Conservation (phyloP, 768 basidiomycete genomes). For the Plicaturopsis crispa region DNA sequence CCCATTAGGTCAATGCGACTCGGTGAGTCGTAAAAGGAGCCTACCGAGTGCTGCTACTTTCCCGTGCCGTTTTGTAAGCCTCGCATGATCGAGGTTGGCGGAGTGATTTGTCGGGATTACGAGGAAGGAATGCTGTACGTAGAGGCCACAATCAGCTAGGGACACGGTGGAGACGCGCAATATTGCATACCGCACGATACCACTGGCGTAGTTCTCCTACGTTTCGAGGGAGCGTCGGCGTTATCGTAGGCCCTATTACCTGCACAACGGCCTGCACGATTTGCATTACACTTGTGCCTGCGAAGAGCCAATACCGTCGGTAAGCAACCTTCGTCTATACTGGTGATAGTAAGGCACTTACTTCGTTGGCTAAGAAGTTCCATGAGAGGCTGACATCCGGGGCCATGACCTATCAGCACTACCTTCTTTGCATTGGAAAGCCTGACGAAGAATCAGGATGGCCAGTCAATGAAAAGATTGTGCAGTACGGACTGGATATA, state of each 20-base stretch:
- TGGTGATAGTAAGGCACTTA: slow-evolving; percentile 23
- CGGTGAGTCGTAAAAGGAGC: slow-evolving; percentile 10
- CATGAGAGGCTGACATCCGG: slow-evolving; percentile 71
- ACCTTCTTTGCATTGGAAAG: slow-evolving; percentile 67
- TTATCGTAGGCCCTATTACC: slow-evolving; percentile 59
- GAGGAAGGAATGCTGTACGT: slow-evolving; percentile 62
- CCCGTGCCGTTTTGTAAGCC: slow-evolving; percentile 54
- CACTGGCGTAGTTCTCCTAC: slow-evolving; percentile 53
- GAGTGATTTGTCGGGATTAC: slow-evolving; percentile 61
- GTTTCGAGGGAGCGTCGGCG: slow-evolving; percentile 48
- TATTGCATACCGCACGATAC: slow-evolving; percentile 57
- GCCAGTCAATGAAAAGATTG: slow-evolving; percentile 1
- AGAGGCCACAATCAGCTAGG: slow-evolving; percentile 3
- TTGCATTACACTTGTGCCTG: slow-evolving; percentile 49
- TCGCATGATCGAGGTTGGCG: slow-evolving; percentile 30
- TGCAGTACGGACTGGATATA: slow-evolving; percentile 70
- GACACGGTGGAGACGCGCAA: neutral
- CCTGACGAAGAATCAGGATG: slow-evolving; percentile 28
- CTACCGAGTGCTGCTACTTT: slow-evolving; percentile 56
- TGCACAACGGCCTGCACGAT: slow-evolving; percentile 69
- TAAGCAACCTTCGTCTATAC: no score
- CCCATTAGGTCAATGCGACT: neutral
- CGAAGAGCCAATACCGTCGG: neutral
- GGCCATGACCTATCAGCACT: slow-evolving; percentile 82
- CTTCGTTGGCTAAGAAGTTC: slow-evolving; percentile 67